Evolutionary conservation across 768 basidiomycete species (phyloP).

Genomic region (Suillus alpinus): DNA sequence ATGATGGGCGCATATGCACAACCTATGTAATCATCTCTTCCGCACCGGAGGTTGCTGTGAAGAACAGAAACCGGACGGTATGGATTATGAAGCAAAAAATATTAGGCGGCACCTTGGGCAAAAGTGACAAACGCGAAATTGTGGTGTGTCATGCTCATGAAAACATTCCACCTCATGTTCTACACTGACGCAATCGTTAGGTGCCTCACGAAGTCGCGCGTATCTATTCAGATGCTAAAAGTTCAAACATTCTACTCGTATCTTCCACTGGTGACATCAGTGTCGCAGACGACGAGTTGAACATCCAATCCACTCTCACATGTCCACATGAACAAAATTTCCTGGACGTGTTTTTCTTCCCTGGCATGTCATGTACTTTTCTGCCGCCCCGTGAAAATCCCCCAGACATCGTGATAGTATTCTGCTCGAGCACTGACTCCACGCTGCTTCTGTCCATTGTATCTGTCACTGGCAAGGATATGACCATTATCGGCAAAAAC

Average conservation of each 20-base stretch:
- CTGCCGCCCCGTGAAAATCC: conserved; percentile 12
- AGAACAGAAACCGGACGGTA: conserved; percentile 47
- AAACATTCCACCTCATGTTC: neutral
- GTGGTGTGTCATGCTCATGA: conserved; percentile 38
- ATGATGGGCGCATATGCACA: conserved; percentile 36
- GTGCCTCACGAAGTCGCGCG: conserved; percentile 40
- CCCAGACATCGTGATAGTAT: conserved; percentile 16
- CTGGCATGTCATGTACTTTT: conserved; percentile 26
- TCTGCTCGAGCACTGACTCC: conserved; percentile 19
- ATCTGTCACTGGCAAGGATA: conserved; percentile 11
- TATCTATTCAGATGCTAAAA: conserved; percentile 33
- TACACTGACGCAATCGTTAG: conserved; percentile 30
- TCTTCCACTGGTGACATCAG: conserved; percentile 32
- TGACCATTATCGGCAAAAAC: neutral
- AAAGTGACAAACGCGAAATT: conserved; percentile 39
- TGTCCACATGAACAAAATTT: conserved; percentile 27
- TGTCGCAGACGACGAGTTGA: conserved; percentile 28
- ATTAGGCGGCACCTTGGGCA: conserved; percentile 29
- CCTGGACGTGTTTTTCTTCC: conserved; percentile 30
- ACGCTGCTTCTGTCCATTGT: conserved; percentile 21
- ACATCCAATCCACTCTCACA: conserved; percentile 20
- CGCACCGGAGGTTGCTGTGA: conserved; percentile 42
- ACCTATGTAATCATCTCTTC: conserved; percentile 56
- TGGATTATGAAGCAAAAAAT: conserved; percentile 62
- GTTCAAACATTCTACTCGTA: conserved; percentile 30